A percentile compares a stretch with the other conserved stretches of the same genome.
Evolutionary conservation across 2,329 filamentous ascomycete species (phyloP).

Genomic region (Cercospora zeae-maydis): DNA sequence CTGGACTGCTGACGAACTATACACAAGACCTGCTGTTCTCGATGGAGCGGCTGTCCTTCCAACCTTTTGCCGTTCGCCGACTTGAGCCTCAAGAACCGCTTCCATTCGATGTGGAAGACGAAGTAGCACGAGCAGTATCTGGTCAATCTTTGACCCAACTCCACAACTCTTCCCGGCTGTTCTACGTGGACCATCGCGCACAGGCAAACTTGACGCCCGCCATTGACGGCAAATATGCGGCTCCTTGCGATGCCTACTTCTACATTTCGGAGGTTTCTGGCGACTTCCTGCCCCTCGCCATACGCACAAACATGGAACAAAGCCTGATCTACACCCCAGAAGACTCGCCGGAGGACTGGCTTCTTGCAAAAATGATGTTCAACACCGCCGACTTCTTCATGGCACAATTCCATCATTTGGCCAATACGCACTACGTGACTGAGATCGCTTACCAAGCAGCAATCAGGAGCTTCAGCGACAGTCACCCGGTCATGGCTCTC

Average conservation of each 20-base stretch:
- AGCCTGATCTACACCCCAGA: constrained; percentile 48
- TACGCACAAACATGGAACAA: constrained; percentile 45
- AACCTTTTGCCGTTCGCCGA: constrained; percentile 41
- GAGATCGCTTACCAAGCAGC: constrained; percentile 48
- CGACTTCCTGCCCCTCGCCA: constrained; percentile 49
- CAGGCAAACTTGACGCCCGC: constrained; percentile 32
- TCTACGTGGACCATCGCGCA: constrained; percentile 44
- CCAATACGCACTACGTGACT: constrained; percentile 43
- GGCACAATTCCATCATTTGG: constrained; percentile 45
- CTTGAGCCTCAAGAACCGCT: constrained; percentile 36
- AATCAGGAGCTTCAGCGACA: constrained; percentile 45
- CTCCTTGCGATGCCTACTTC: constrained; percentile 48
- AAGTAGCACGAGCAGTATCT: constrained; percentile 33
- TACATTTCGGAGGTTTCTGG: constrained; percentile 42
- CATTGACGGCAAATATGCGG: constrained; percentile 35
- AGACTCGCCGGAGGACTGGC: constrained; percentile 48
- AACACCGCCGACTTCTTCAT: constrained; percentile 50
- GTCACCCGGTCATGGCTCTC: constrained; percentile 46
- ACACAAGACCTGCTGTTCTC: constrained; percentile 49
- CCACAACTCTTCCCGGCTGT: constrained; percentile 40
- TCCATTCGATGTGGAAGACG: constrained; percentile 40
- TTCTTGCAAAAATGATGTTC: constrained; percentile 51
- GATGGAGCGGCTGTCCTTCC: constrained; percentile 47
- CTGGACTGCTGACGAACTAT: constrained; percentile 45
- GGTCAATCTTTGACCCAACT: constrained; percentile 37